Evolutionary conservation across 352 stramenopile genomes (phyloP), one percentile per base, ranked within the genome.

Genomic region (Paralagenidium karlingii): DNA sequence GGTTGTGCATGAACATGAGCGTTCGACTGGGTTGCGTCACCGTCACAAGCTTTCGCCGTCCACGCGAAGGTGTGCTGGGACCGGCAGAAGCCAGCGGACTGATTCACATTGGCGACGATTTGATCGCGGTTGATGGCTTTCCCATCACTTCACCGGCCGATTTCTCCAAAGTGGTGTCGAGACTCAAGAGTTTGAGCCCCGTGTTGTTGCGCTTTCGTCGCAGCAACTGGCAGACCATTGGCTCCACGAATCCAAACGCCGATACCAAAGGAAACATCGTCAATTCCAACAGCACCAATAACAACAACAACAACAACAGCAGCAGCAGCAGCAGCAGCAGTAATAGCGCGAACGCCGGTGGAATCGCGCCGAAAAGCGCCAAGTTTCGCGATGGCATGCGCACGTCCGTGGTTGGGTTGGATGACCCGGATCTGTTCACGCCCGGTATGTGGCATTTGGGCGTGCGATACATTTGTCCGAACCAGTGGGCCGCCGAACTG

Each of bases 1-100:
- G 79, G 2, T 57, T 92, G 22, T 92, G 79, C 48, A 92, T 92
- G 79, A 92, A 92, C 52, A 92, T 92, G 79, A 89, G 76, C 43
- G 73, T 92, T 42, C 69, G 78, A 10, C 52, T 74, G 42, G 75
- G 76, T 8, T 84, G 71, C 7, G 75, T 92, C 29, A 78, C 64
- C 0, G 76, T 92, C 20, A 86, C 77, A 20, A 85, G 78, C 29
- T 92, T 92, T 42, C 70, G 78, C 5, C 74, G 77, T 3, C 78
- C 78, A 3, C 68, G 83, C n/a, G 49, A 60, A 10, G 57, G 58
- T 16, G 62, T 89, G 44, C 75, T 92, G 22, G 78, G 78, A 21
- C 78, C 78, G 13, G 78, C 75, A 6, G 78, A 92, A 55, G 75
- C 75, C 9, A 83, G 75, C 25, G 75, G 75, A 6, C 71, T 87